A percentile compares a stretch with the other conserved stretches of the same genome.
These are phyloP conservation scores for Xylariaceae sp. DNA, from an alignment of 2,329 filamentous ascomycete genomes.

Conservation along the genomic window DNA sequence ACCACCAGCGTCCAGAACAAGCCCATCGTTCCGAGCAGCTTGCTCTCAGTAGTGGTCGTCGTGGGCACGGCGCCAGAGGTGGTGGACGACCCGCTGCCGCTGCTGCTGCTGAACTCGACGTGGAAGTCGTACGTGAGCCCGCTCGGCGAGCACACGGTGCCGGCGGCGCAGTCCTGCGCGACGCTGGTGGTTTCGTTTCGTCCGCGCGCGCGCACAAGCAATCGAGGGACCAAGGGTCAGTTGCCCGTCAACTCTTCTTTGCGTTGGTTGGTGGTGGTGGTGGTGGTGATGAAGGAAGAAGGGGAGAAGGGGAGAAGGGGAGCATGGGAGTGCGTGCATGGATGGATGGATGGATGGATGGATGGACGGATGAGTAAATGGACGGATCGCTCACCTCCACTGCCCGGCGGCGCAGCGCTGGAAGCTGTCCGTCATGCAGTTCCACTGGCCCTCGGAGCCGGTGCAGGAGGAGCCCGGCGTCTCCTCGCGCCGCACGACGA, in stretches of 20 bases:
- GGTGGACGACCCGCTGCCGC: constrained; percentile 8
- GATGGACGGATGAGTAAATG: no score
- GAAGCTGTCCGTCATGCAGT: constrained; percentile 42
- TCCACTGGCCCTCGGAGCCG: constrained; percentile 43
- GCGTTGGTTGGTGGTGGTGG: no score
- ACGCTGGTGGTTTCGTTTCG: no score
- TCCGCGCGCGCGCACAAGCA: no score
- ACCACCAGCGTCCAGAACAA: neutral
- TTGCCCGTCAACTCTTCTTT: no score
- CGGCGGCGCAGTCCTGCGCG: constrained; percentile 34
- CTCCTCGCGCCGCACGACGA: constrained; percentile 4
- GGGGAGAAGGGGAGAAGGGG: no score
- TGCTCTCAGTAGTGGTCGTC: constrained; percentile 1
- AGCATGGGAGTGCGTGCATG: no score
- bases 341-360: no score
- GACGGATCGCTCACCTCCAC: no score
- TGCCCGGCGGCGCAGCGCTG: constrained; percentile 41
- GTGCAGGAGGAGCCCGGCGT: constrained; percentile 32
- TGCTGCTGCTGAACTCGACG: constrained; percentile 20
- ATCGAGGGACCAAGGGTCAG: no score
- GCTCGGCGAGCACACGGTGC: constrained; percentile 37
- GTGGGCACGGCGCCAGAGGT: constrained; percentile 1
- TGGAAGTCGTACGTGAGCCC: constrained; percentile 34
- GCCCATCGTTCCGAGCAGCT: neutral
- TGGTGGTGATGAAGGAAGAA: no score